Conservation (phyloP, 2,329 filamentous ascomycete genomes). For the Coniochaeta ligniaria region DNA sequence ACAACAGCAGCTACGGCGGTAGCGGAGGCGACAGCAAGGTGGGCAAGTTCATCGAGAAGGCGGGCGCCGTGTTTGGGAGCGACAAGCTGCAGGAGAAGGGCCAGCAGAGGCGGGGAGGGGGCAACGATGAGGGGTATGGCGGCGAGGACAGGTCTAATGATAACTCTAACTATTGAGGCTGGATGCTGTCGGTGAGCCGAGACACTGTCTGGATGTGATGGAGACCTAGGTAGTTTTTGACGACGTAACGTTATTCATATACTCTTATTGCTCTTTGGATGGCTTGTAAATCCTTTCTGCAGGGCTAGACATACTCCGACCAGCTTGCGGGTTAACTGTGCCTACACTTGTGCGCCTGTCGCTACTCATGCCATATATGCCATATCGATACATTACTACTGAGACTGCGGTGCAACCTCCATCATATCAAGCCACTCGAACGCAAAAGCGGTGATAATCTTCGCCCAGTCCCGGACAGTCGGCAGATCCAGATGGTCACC, state of each 20-base stretch:
- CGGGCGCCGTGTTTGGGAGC: constrained; percentile 40
- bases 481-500: constrained; percentile 74
- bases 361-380: neutral
- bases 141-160: neutral
- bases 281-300: neutral
- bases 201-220: neutral
- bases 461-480: constrained; percentile 82
- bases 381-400: neutral
- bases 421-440: constrained; percentile 86
- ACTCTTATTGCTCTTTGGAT: neutral
- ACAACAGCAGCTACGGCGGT: constrained; percentile 6
- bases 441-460: constrained; percentile 74
- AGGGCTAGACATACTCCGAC: neutral
- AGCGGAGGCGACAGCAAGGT: constrained; percentile 33
- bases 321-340: neutral
- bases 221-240: neutral
- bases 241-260: neutral
- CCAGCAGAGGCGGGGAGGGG: constrained; percentile 27
- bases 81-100: constrained; percentile 41
- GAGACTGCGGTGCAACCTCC: constrained; percentile 22
- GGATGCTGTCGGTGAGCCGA: neutral
- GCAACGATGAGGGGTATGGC: neutral
- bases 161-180: neutral
- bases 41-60: constrained; percentile 54
- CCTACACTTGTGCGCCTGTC: neutral